phyloP scores from a whole-genome alignment of 2,329 filamentous ascomycete genomes.

The Conoideocrella luteorostrata region DNA sequence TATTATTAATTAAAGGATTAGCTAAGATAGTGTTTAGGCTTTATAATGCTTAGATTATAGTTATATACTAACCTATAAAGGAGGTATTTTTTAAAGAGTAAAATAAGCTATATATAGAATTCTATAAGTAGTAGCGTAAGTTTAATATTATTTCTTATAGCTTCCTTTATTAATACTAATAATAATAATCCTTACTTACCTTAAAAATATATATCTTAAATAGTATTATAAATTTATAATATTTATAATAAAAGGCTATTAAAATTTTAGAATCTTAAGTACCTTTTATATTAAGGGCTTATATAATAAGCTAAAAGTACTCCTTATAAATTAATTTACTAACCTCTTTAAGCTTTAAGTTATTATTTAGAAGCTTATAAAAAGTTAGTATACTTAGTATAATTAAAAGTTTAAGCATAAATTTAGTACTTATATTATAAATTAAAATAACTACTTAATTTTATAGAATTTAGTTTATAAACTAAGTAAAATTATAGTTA shows the following conservation, averaged over 20 bases:
- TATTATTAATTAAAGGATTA: neutral
- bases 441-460: too few relatives aligned
- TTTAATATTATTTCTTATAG: neutral
- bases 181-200: neutral
- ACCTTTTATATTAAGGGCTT: neutral
- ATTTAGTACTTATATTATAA: too few relatives aligned
- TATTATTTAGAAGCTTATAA: neutral
- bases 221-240: too few relatives aligned
- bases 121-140: neutral
- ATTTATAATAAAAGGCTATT: neutral
- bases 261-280: neutral
- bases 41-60: neutral
- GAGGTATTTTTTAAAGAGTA: neutral
- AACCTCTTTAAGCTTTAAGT: neutral
- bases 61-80: neutral
- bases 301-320: neutral
- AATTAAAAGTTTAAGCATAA: neutral
- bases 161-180: neutral
- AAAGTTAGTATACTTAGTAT: neutral
- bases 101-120: neutral
- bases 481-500: too few relatives aligned
- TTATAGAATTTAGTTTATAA: too few relatives aligned
- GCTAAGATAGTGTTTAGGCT: neutral
- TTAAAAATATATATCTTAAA: neutral
- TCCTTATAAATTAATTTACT: neutral